Percentiles rank a stretch among this genome's conserved stretches.
phyloP scores from a whole-genome alignment of 805 yeast genomes.

The Zygotorulaspora florentina region DNA sequence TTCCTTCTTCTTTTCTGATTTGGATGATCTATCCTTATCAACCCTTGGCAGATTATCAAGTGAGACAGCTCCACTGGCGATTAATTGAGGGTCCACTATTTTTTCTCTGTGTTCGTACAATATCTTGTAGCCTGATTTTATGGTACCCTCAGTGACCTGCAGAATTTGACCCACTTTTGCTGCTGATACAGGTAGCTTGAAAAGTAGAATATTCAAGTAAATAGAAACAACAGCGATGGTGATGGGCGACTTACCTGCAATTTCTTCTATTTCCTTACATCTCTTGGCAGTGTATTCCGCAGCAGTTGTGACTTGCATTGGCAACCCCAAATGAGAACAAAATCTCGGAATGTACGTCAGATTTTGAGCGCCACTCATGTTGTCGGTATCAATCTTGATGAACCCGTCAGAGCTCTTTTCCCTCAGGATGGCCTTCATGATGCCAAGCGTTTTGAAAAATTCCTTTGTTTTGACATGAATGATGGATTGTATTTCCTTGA shows the following conservation, averaged over 20 bases:
- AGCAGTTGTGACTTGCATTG: constrained; percentile 79
- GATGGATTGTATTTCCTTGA: constrained; percentile 92
- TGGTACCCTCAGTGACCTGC: constrained; percentile 97
- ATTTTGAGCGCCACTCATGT: constrained; percentile 73
- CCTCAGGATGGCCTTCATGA: constrained; percentile 66
- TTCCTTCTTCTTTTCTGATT: constrained; percentile 16
- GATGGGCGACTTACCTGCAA: constrained; percentile 95
- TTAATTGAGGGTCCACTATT: constrained; percentile 44
- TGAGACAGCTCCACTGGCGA: constrained; percentile 29
- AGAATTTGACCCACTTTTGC: constrained; percentile 83
- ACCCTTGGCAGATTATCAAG: constrained; percentile 32
- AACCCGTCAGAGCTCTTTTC: constrained; percentile 40
- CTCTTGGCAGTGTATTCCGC: constrained; percentile 90
- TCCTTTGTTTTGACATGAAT: constrained; percentile 93
- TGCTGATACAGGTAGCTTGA: constrained; percentile 71
- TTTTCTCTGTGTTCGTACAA: constrained; percentile 68
- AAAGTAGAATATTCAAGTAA: constrained; percentile 88
- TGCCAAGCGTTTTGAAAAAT: constrained; percentile 84
- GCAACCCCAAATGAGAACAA: constrained; percentile 89
- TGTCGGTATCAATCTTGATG: constrained; percentile 41
- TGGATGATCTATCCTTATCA: constrained; percentile 28
- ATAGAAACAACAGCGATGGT: constrained; percentile 97
- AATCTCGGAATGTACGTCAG: constrained; percentile 93
- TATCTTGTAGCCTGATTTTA: constrained; percentile 83
- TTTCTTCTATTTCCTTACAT: constrained; percentile 85